These are phyloP conservation scores for Yarrowia keelungensis DNA, from an alignment of 805 yeast species.

Conservation along the genomic window DNA sequence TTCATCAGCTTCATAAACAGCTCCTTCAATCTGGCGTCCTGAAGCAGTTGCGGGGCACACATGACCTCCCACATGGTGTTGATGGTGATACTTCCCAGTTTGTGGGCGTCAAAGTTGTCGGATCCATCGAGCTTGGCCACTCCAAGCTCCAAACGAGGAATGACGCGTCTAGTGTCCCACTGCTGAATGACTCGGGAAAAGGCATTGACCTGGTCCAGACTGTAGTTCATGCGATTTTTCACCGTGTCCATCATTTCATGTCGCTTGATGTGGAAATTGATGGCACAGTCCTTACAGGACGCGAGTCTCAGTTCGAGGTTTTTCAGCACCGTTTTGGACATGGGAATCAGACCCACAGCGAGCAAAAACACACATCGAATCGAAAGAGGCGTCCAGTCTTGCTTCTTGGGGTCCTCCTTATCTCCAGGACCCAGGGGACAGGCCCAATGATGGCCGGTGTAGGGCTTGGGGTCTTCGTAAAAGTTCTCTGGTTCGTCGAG, in stretches of 20 bases:
- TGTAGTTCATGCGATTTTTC: slow-evolving; percentile 30
- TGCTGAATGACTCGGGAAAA: slow-evolving; percentile 18
- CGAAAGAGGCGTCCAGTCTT: slow-evolving; percentile 32
- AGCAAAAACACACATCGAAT: slow-evolving; percentile 31
- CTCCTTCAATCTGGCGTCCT: not conserved
- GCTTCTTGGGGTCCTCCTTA: slow-evolving; percentile 3
- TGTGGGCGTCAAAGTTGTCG: not conserved
- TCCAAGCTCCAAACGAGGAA: slow-evolving; percentile 26
- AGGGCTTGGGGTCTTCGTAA: slow-evolving; percentile 22
- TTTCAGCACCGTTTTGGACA: slow-evolving; percentile 29
- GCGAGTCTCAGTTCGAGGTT: slow-evolving; percentile 35
- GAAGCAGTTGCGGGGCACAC: slow-evolving; percentile 18
- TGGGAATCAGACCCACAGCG: slow-evolving; percentile 34
- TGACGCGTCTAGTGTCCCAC: slow-evolving; percentile 20
- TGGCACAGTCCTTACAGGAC: slow-evolving; percentile 26
- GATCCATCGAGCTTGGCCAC: not conserved
- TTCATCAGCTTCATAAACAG: slow-evolving; percentile 13
- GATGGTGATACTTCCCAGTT: slow-evolving; percentile 5
- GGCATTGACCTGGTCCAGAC: slow-evolving; percentile 27
- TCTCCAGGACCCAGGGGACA: not conserved
- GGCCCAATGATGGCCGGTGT: slow-evolving; percentile 34
- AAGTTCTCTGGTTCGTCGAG: slow-evolving; percentile 25
- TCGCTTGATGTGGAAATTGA: slow-evolving; percentile 28
- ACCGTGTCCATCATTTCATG: slow-evolving; percentile 33
- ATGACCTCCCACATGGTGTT: slow-evolving; percentile 35